These are phyloP conservation scores for Fomitopsis schrenkii DNA, from an alignment of 1,284 basidiomycete genomes.

Conservation along the genomic window DNA sequence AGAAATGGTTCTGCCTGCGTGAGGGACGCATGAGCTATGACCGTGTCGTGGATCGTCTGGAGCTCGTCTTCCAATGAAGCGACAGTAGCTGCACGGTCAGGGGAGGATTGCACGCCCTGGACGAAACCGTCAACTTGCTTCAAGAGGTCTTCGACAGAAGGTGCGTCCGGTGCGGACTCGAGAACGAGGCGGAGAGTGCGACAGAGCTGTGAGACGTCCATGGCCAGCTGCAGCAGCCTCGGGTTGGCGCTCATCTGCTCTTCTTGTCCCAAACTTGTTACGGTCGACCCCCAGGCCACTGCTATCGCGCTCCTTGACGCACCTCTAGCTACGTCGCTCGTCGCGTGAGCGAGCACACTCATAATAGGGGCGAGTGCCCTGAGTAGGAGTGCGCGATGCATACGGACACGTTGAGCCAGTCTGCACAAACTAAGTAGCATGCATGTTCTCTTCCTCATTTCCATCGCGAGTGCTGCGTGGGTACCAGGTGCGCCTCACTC, in stretches of 20 bases:
- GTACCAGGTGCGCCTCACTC: too few species aligned
- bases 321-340: neutral
- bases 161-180: slow-evolving; percentile 38
- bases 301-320: neutral
- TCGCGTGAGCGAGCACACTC: neutral
- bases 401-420: neutral
- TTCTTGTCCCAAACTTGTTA: neutral
- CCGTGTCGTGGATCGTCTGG: slow-evolving; percentile 55
- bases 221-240: neutral
- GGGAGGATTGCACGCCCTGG: slow-evolving; percentile 39
- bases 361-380: neutral
- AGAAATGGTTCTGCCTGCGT: slow-evolving; percentile 65
- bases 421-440: too few species aligned
- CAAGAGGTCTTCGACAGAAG: slow-evolving; percentile 41
- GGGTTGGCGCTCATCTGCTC: neutral
- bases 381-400: neutral
- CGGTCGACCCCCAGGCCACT: neutral
- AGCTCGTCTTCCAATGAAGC: slow-evolving; percentile 61
- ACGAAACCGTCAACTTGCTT: slow-evolving; percentile 51
- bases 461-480: too few species aligned
- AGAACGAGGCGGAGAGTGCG: slow-evolving; percentile 54
- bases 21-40: slow-evolving; percentile 56
- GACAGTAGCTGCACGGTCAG: slow-evolving; percentile 40
- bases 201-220: slow-evolving; percentile 30
- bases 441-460: too few species aligned